These are phyloP conservation scores for Pythium vanterpoolii DNA, from an alignment of 352 stramenopile species.

Conservation along the genomic window DNA sequence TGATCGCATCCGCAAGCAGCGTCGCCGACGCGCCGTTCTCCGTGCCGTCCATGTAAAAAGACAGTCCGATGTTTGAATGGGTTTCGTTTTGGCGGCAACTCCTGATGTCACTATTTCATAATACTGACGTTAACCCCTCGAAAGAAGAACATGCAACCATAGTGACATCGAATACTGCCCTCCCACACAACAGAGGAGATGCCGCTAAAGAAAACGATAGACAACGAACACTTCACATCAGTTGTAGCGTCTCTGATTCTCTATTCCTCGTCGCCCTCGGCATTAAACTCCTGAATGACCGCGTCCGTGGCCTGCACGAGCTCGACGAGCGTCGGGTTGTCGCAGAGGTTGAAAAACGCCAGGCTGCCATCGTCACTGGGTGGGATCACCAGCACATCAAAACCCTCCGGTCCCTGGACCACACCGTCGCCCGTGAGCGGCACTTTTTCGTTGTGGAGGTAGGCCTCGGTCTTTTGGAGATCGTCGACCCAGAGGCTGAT, in stretches of 20 bases:
- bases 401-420: slow-evolving; percentile 52
- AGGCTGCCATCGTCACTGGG: slow-evolving; percentile 55
- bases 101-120: background rate
- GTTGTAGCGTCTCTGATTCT: background rate
- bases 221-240: background rate
- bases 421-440: slow-evolving; percentile 54
- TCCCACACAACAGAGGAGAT: background rate
- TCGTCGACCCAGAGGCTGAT: slow-evolving; percentile 84
- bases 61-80: background rate
- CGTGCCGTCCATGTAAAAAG: background rate
- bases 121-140: background rate
- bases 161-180: background rate
- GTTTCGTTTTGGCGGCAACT: background rate
- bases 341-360: slow-evolving; percentile 82
- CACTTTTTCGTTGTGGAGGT: slow-evolving; percentile 63
- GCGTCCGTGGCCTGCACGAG: slow-evolving; percentile 74
- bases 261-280: slow-evolving; percentile 31
- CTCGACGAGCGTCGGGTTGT: slow-evolving; percentile 77
- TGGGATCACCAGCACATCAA: slow-evolving; percentile 66
- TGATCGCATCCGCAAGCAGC: background rate
- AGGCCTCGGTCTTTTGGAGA: slow-evolving; percentile 57
- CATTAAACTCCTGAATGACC: slow-evolving; percentile 75
- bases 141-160: background rate
- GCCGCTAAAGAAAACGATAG: background rate
- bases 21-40: background rate